Base-by-base conservation (phyloP, 2,329 filamentous ascomycete genomes). In the Allantophomopsis lycopodina region DNA sequence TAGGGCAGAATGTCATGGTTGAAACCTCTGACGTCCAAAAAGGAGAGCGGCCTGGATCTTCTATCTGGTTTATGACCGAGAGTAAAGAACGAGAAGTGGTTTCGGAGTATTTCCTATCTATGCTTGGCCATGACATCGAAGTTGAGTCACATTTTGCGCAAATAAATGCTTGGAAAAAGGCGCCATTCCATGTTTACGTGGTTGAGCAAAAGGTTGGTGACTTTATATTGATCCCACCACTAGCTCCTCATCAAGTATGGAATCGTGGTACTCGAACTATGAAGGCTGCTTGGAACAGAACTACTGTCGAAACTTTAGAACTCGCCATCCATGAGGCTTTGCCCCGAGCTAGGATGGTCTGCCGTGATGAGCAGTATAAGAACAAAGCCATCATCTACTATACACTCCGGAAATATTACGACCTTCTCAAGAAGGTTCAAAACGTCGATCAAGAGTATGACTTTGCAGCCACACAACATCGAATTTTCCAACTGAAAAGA, bases 41-140 rank as follows among this genome's bases (percentile, higher is more conserved):
- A 38, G 84, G 82, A 4, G 84, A 91, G 54, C 83, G 78, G 46
- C 74, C 82, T 2, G 91, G 91, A 2, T 94, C 84, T 40, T 95
- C 91, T 0, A 75, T 98, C 31, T 98, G 91, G 91, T 94, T 96
- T 56, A 96, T 98, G 91, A 96, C 91, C 0, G 87, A 95, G 57
- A 87, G 79, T 30, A 93, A 91, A 51, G 91, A 98, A 53, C 79
- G 91, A 2, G 80, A 88, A 44, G 70, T 89, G 4, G 87, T 96
- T 2, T 80, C 87, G 0, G 89, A 96, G 53, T 96, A 94, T 57
- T 98, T 93, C 65, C 65, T 93, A 37, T 94, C 87, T 1, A 83
- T 86, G 58, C 69, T 98, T 5, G 91, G 91, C 1, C 91, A 98
- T 54, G 89, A 98, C 51, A 88, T 96, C 44, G 89, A 96, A 54